phyloP scores from a whole-genome alignment of 306 rosid genomes.

The Begonia peltatifolia region DNA sequence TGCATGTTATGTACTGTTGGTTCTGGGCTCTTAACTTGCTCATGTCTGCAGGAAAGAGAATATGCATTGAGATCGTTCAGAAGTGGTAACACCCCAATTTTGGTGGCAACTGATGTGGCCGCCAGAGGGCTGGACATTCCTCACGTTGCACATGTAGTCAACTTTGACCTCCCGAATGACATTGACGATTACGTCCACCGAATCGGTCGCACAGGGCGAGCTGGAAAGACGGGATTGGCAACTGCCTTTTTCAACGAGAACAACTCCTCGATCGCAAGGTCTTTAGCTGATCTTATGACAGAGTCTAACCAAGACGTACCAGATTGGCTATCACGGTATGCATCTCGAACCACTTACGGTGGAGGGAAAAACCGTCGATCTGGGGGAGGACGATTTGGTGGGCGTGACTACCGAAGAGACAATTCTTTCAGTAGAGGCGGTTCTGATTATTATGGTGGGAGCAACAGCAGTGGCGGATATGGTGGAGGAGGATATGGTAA shows the following conservation, averaged over 20 bases:
- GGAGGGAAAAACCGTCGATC: constrained; percentile 74
- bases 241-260: constrained; percentile 85
- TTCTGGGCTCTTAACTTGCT: constrained; percentile 4
- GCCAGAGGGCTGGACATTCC: constrained; percentile 94
- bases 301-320: constrained; percentile 81
- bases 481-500: constrained; percentile 51
- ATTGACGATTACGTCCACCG: constrained; percentile 92
- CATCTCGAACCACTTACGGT: constrained; percentile 47
- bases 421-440: constrained; percentile 38
- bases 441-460: constrained; percentile 33
- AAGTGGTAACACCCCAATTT: constrained; percentile 74
- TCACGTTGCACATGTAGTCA: constrained; percentile 79
- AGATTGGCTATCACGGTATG: constrained; percentile 66
- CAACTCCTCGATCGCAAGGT: constrained; percentile 51
- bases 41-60: constrained; percentile 66
- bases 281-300: constrained; percentile 68
- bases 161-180: constrained; percentile 87
- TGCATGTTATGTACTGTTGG: not conserved
- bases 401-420: constrained; percentile 72
- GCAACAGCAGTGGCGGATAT: constrained; percentile 33
- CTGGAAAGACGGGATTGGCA: constrained; percentile 79
- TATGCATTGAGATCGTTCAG: constrained; percentile 62
- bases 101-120: constrained; percentile 94
- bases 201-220: constrained; percentile 85
- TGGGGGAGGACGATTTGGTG: constrained; percentile 71